Base-by-base conservation (phyloP, 2,329 filamentous ascomycete species). In the Aschersonia sp. region DNA sequence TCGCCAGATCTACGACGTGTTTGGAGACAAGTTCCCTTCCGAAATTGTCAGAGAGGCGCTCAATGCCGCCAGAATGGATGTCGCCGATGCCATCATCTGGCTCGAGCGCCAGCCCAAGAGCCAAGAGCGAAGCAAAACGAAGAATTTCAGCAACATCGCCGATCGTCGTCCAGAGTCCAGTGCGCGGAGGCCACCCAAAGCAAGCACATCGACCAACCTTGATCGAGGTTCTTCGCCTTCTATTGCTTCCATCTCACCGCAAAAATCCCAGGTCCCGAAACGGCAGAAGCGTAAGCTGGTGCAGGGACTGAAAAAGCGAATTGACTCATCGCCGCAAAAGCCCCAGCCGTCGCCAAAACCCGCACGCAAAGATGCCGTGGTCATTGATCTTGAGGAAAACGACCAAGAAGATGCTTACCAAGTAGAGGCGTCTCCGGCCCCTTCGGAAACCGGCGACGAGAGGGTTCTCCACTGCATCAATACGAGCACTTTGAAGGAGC, bases 401-500 rank as follows among this genome's bases (percentile, higher is more conserved):
- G 68, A 68, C 45, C 65, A 65, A 39, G 66, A 68, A 40, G 69
- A 71, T 42, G 59, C 61, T 7, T 66, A 65, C 46, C 57, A 66
- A 43, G 65, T 64, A 6, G 61, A 67, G 48, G 47, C 49, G 12
- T 62, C 60, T 5, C 60, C 61, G 7, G 52, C 53, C 6, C 55
- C 53, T 1, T 55, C 46, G 4, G 53, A 60, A 5, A 59, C 65
- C n/a, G 63, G 62, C 40, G 60, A 61, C 40, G 61, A 64, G 44
- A 60, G 63, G 45, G 76, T 96, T 6, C 69, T 97, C 31, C 74
- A 80, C 6, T 94, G 88, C 57, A 81, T 98, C 63, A 97, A 97
- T 58, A 79, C 73, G 0, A 92, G 86, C 60, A 78, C 79, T 5
- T 68, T 78, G 8, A 76, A 82, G 37, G 86, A 90, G 49, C 75